These are phyloP conservation scores for Hyaloscypha bicolor DNA, from an alignment of 495 filamentous ascomycete genomes.

Conservation along the genomic window DNA sequence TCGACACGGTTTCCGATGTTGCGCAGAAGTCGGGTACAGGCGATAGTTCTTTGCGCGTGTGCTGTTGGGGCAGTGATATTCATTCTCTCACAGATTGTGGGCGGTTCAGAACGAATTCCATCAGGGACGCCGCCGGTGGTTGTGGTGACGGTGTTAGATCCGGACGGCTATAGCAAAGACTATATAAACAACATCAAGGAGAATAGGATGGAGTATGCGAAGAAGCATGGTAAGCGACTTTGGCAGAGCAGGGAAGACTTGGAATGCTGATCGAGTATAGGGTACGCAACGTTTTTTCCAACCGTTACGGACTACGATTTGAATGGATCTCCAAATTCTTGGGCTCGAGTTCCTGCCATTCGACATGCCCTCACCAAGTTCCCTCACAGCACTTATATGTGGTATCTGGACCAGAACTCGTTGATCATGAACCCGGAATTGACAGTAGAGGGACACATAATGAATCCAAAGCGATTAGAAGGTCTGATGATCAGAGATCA, in stretches of 20 bases:
- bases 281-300: slow-evolving; percentile 85
- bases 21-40: slow-evolving; percentile 68
- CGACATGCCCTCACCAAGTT: slow-evolving; percentile 84
- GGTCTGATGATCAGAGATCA: slow-evolving; percentile 81
- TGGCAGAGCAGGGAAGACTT: neutral
- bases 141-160: slow-evolving; percentile 83
- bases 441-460: slow-evolving; percentile 68
- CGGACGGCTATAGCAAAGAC: slow-evolving; percentile 53
- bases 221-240: slow-evolving; percentile 73
- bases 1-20: slow-evolving; percentile 60
- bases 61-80: slow-evolving; percentile 57
- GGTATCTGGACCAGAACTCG: slow-evolving; percentile 79
- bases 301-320: slow-evolving; percentile 77
- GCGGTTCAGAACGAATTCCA: slow-evolving; percentile 51
- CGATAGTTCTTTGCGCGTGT: slow-evolving; percentile 53
- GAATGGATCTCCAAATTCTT: slow-evolving; percentile 63
- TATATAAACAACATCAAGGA: slow-evolving; percentile 73
- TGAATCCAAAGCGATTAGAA: slow-evolving; percentile 67
- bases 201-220: slow-evolving; percentile 86
- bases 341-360: slow-evolving; percentile 82
- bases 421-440: slow-evolving; percentile 87
- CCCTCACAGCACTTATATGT: slow-evolving; percentile 77
- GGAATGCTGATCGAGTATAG: slow-evolving; percentile 45
- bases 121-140: slow-evolving; percentile 80
- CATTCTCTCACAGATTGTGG: slow-evolving; percentile 61